Evolutionary conservation across 495 filamentous ascomycete species (phyloP).

Genomic region (Endocarpon pusillum): DNA sequence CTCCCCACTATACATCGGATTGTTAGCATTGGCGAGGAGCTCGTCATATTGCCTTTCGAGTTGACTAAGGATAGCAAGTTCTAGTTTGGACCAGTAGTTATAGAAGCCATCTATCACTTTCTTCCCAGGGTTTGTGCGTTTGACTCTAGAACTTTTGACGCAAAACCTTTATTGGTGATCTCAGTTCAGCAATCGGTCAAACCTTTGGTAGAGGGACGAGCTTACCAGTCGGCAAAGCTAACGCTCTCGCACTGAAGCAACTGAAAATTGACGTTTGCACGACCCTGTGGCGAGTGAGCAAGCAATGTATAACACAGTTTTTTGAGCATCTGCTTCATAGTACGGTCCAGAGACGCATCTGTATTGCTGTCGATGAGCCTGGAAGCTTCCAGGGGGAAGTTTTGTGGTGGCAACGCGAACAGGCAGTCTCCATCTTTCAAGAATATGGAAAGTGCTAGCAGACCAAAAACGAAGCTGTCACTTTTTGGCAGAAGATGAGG

Average conservation of each 20-base stretch:
- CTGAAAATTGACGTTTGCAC: not conserved
- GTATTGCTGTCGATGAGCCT: not conserved
- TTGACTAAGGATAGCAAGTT: not conserved
- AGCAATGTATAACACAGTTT: not conserved
- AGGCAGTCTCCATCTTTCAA: not conserved
- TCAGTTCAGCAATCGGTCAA: no score
- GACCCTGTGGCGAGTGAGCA: not conserved
- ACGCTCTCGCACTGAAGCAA: not conserved
- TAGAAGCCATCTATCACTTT: no score
- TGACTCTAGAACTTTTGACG: no score
- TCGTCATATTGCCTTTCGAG: not conserved
- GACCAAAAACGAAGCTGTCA: not conserved
- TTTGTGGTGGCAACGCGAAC: not conserved
- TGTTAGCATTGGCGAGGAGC: no score
- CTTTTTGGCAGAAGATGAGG: not conserved
- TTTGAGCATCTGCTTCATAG: not conserved
- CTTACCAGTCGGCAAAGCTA: not conserved
- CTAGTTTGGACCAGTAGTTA: not conserved
- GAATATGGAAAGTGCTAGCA: not conserved
- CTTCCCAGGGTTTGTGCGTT: no score
- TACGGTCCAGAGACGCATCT: not conserved
- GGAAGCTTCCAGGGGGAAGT: not conserved
- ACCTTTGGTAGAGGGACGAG: not conserved
- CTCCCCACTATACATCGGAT: not conserved
- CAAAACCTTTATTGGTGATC: no score